Base-by-base conservation (phyloP, 106 monocot species). In the Agapanthus africanus region DNA sequence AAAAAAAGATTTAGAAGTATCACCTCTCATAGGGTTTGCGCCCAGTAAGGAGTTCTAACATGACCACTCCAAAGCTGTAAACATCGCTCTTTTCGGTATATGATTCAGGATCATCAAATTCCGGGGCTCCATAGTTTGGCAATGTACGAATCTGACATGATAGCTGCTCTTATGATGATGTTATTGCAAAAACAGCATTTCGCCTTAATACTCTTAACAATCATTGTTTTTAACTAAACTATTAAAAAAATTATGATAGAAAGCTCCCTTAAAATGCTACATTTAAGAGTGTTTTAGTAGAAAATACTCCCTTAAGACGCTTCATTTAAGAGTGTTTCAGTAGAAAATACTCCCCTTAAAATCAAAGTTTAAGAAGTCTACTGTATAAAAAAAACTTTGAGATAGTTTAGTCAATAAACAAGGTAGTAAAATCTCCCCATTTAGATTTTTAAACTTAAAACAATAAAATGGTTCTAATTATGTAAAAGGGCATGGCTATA, bases 21-120 rank as follows among this genome's bases (percentile, higher is more conserved):
- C 35, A 83, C 87, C 78, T 81, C 21, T 88, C 88, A 65, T 76
- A 84, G 28, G 88, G 84, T 42, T 81, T 66, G 10, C 81, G 79
- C 19, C 84, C 88, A 0, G 88, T 81, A 11, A 88, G 84, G 46
- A 88, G 79, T 66, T 88, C 84, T 59, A 88, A 70, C 88, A 88
- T 84, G 56, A 88, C 79, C 40, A 88, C 84, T 25, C 88, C 88
- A 74, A 88, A 88, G 70, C 88, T 88, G 62, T 81, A 84, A 51
- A 84, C 84, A 74, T 88, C 88, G 64, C 88, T 81, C 21, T 62
- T 78, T 28, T 79, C 66, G 36, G 76, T 75, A 34, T 69, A 76
- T 2, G 70, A 63, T 18, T 79, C 83, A 27, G 73, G 73, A 9
- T 88, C 76, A 64, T 36, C 71, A 33, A 88, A 16, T 68, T 88